These are phyloP conservation scores for Amphirosellinia nigrospora DNA, from an alignment of 495 filamentous ascomycete genomes.

Conservation along the genomic window DNA sequence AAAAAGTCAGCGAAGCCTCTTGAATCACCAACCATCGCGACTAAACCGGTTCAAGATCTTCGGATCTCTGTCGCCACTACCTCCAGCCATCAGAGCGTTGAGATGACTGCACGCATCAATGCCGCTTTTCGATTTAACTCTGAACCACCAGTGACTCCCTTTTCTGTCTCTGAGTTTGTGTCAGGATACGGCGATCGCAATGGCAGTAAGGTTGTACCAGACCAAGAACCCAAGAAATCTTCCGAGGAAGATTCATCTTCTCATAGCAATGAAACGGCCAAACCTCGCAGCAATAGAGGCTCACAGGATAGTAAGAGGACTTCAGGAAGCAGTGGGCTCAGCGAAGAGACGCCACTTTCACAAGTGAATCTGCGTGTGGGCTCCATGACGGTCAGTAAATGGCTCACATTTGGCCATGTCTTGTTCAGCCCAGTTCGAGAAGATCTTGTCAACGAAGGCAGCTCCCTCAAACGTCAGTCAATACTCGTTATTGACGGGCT, in stretches of 20 bases:
- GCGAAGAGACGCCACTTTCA: slow-evolving; percentile 63
- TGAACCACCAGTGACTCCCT: slow-evolving; percentile 51
- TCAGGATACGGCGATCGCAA: slow-evolving; percentile 57
- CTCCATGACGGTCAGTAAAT: slow-evolving; percentile 68
- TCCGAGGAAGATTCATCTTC: slow-evolving; percentile 49
- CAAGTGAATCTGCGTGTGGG: slow-evolving; percentile 85
- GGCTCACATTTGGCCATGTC: slow-evolving; percentile 94
- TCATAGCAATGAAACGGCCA: slow-evolving; percentile 22
- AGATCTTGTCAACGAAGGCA: slow-evolving; percentile 61
- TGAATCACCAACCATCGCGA: slow-evolving; percentile 49
- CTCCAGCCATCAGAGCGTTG: slow-evolving; percentile 51
- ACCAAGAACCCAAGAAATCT: slow-evolving; percentile 32
- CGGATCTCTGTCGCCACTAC: slow-evolving; percentile 42
- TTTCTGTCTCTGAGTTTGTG: slow-evolving; percentile 61
- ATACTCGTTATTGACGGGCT: slow-evolving; percentile 94
- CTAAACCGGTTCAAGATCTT: slow-evolving; percentile 37
- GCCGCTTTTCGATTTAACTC: slow-evolving; percentile 47
- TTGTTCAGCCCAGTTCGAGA: slow-evolving; percentile 92
- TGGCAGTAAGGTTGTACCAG: slow-evolving; percentile 38
- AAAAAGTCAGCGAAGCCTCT: slow-evolving; percentile 40
- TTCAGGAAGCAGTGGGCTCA: slow-evolving; percentile 53
- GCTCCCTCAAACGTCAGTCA: slow-evolving; percentile 59
- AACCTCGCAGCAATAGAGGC: slow-evolving; percentile 7
- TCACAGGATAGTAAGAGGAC: slow-evolving; percentile 42
- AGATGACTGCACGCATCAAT: slow-evolving; percentile 54